Percentiles rank a stretch among this genome's conserved stretches.
Conservation (phyloP, 1,139 yeast genomes). For the Dujonia santamariae region DNA sequence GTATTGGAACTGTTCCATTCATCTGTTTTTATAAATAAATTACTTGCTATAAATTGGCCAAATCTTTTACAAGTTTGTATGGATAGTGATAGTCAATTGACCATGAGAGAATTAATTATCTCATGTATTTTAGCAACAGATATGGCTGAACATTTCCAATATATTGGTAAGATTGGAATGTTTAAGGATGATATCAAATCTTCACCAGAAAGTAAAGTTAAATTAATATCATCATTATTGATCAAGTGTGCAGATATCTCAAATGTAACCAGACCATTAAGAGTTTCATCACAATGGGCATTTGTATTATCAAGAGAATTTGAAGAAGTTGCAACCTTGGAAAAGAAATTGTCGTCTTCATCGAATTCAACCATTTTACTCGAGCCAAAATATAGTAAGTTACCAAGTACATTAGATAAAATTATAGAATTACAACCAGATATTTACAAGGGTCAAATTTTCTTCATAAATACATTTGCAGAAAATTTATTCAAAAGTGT, state of each 20-base stretch:
- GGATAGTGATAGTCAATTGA: conserved; percentile 16
- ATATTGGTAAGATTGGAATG: conserved; percentile 49
- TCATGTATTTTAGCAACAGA: conserved; percentile 80
- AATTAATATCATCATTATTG: conserved; percentile 60
- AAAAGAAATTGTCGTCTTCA: conserved; percentile 27
- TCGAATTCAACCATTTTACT: conserved; percentile 4
- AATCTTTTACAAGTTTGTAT: conserved; percentile 25
- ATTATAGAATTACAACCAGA: conserved; percentile 44
- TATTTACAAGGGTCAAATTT: conserved; percentile 75
- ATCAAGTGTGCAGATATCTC: conserved; percentile 94
- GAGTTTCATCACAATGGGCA: conserved; percentile 86
- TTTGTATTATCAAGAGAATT: conserved; percentile 73
- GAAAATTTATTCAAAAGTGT: conserved; percentile 68
- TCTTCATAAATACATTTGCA: conserved; percentile 82
- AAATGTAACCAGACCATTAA: conserved; percentile 78
- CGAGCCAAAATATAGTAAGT: conserved; percentile 26
- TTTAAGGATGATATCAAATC: conserved; percentile 21
- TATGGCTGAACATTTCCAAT: conserved; percentile 86
- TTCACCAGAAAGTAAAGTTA: conserved; percentile 27
- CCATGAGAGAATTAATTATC: conserved; percentile 32
- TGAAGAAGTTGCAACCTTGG: conserved; percentile 60
- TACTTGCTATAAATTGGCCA: conserved; percentile 68
- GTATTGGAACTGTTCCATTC: conserved; percentile 84
- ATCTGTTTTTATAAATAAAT: conserved; percentile 58
- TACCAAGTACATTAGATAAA: conserved; percentile 30